Base-by-base conservation (phyloP, 2,329 filamentous ascomycete species). In the Dothistroma pini region DNA sequence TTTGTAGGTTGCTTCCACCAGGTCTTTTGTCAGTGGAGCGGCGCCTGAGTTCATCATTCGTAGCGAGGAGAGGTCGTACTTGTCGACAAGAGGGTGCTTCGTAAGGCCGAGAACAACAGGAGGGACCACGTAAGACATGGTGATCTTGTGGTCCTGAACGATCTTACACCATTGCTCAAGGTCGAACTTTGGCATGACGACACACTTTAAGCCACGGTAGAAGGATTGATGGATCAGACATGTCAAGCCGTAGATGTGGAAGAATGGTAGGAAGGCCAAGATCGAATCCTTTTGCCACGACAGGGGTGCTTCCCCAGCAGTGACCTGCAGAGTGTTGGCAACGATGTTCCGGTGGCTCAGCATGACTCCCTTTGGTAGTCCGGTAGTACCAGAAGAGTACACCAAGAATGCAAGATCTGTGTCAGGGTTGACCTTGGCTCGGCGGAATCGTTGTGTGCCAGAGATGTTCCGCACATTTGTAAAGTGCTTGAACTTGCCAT, bases 321-420 rank as follows among this genome's bases (percentile, higher is more conserved):
- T 75, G 58, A 78, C 72, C 72, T 79, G 77, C 66, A 80, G 66
- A 0, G 75, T 74, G 73, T 96, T 96, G 63, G 90, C 79, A 14
- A 96, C 84, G 60, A 96, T 87, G 73, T 97, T 97, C 66, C 79
- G 75, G 75, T 97, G 93, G 11, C 86, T 89, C 29, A 97, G 80
- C 84, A 91, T 89, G n/a, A 97, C 93, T 14, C 93, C 93, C 76
- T 97, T 97, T 0, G 93, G 92, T 57, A 92, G 78, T 1, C 93
- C 93, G 0, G 93, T 97, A 0, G 93, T 97, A 7, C 93, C 93
- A 12, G 88, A 92, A 56, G 88, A 91, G 76, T 96, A 97, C 0
- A 96, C 91, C 60, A 97, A 76, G 70, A 95, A 96, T 0, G 90
- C 88, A 31, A 95, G 74, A 72, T 96, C 91, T 60, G 86, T 87